These are phyloP conservation scores for Malassezia nana DNA, from an alignment of 1,284 basidiomycete genomes.

Conservation along the genomic window DNA sequence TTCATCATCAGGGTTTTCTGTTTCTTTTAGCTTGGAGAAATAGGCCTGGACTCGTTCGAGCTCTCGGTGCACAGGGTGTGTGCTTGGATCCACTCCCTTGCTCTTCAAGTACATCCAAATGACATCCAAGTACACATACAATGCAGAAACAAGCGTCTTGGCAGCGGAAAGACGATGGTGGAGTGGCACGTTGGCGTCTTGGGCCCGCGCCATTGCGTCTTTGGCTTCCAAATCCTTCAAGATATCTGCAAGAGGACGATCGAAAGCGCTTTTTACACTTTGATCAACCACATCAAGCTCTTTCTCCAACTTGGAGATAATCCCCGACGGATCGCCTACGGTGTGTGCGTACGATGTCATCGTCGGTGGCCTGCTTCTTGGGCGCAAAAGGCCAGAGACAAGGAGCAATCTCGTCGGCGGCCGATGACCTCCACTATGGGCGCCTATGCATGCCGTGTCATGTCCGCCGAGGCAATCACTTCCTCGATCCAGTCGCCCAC, in stretches of 20 bases:
- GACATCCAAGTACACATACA: conserved; percentile 14
- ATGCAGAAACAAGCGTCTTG: conserved; percentile 11
- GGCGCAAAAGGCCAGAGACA: background rate
- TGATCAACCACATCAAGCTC: background rate
- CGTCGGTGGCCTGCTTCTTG: background rate
- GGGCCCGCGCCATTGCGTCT: conserved; percentile 2
- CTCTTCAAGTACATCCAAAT: conserved; percentile 18
- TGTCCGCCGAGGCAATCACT: conserved; percentile 2
- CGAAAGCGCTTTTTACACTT: conserved; percentile 1
- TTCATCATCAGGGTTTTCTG: background rate
- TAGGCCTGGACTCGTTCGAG: conserved; percentile 16
- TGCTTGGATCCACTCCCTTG: conserved; percentile 11
- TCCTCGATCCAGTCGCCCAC: conserved; percentile 29
- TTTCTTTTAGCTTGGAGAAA: conserved; percentile 14
- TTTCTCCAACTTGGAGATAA: background rate
- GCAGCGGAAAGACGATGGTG: conserved; percentile 8
- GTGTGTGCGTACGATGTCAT: conserved; percentile 18
- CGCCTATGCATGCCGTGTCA: background rate
- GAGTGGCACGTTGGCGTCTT: background rate
- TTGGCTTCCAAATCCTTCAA: conserved; percentile 1
- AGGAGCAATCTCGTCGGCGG: background rate
- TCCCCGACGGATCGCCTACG: conserved; percentile 13
- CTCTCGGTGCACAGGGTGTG: conserved; percentile 14
- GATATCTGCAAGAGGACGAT: background rate
- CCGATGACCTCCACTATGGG: conserved; percentile 1